Conservation (phyloP, 2,329 filamentous ascomycete species). For the Cercospora sp. region DNA sequence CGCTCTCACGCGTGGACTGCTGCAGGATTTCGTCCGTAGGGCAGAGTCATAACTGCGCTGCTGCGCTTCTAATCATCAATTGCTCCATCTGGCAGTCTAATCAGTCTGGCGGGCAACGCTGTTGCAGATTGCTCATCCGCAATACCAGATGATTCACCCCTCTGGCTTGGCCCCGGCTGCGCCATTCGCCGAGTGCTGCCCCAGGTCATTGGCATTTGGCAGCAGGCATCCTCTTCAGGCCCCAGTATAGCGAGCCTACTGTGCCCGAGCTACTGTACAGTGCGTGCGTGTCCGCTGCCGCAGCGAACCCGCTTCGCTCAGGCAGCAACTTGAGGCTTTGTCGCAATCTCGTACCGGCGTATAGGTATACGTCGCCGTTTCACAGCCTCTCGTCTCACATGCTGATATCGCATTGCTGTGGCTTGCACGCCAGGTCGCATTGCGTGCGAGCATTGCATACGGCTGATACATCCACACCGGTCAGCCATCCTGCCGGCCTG, state of each 20-base stretch:
- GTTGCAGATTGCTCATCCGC: constrained; percentile 14
- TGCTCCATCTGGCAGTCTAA: neutral
- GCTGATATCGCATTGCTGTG: neutral
- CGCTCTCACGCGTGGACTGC: neutral
- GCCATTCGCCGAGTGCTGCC: constrained; percentile 4
- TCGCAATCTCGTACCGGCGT: neutral
- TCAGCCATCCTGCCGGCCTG: neutral
- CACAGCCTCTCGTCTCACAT: neutral
- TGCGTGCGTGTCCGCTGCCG: neutral
- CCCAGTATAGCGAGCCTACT: constrained; percentile 9
- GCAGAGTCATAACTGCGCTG: constrained; percentile 6
- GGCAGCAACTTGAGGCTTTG: neutral
- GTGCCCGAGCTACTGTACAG: neutral
- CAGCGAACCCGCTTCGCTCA: neutral
- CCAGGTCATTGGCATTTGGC: constrained; percentile 10
- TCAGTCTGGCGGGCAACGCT: neutral
- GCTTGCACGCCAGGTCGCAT: neutral
- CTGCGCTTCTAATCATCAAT: neutral
- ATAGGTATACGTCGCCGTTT: neutral
- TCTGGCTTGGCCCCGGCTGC: constrained; percentile 12
- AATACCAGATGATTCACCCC: constrained; percentile 10
- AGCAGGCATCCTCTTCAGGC: constrained; percentile 14
- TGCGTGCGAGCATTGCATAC: neutral
- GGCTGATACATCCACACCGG: neutral
- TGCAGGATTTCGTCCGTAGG: constrained; percentile 6